Base-by-base conservation (phyloP, 2,329 filamentous ascomycete species). In the Septoria petroselini region DNA sequence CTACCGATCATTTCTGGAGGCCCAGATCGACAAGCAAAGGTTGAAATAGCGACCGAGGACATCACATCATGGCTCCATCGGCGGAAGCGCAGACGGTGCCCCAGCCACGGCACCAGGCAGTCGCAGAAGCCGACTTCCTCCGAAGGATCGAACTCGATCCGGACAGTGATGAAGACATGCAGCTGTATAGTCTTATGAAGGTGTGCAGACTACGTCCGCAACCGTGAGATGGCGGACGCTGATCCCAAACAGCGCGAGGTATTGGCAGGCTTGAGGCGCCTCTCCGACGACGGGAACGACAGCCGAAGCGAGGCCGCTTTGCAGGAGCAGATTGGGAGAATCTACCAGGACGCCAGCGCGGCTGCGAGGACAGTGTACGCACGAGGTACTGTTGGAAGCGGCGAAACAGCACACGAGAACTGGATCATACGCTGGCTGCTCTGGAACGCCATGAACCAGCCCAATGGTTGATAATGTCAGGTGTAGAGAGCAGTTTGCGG, bases 391-490 rank as follows among this genome's bases (percentile, higher is more conserved):
- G 70, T 68, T 35, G 30, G 14, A 33, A 53, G 52, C 23, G 67
- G 65, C 34, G 56, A 54, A 18, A 65, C 64, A 34, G 62, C 64
- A 9, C 66, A 64, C 19, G 67, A 70, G 42, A 75, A 75, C 46
- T 75, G 72, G 72, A 69, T 74, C 31, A 71, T 72, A 9, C 64
- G 68, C 18, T 75, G 73, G 73, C 68, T 70, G 42, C 62, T 75
- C 6, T 75, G 72, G 72, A 72, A 75, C n/a, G 44, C 44, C 3
- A 48, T 52, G 14, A 40, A 43, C 33, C 39, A 40, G 23, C 40
- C 44, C 15, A 52, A 48, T 31, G 50, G 50, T n/a, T n/a, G n/a
- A n/a, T n/a, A n/a, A n/a, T n/a, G n/a, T n/a, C n/a, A n/a, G n/a
- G n/a, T n/a, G n/a, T n/a, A n/a, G n/a, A n/a, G n/a, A n/a, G n/a